Base-by-base conservation (phyloP, 768 basidiomycete species). In the Hortiboletus campestris region DNA sequence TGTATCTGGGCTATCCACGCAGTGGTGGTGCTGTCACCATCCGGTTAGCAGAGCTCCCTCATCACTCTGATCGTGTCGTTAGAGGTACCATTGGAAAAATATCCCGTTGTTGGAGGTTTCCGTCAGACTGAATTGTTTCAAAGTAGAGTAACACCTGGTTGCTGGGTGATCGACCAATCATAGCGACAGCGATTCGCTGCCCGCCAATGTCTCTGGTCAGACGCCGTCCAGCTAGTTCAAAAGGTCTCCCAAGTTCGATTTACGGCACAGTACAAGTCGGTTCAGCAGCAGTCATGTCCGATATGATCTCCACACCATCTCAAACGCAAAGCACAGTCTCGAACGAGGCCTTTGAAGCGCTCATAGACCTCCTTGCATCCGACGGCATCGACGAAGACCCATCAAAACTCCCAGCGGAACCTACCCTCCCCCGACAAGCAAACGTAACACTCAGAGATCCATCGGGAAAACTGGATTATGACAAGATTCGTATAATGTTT, bases 381-480 rank as follows among this genome's bases (percentile, higher is more conserved):
- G 71, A 71, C 44, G 68, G 67, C 20, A 29, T 58, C 16, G 60
- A 68, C 39, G 52, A 65, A 35, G 10, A 43, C 31, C 38, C 55
- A 1, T 38, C 53, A 17, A 34, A 34, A 14, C 22, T 19, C 22
- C 28, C 50, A 9, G 42, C 25, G 5, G 20, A 40, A 17, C 44
- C 20, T 12, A n/a, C 49, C 20, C 51, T 42, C 25, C 16, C 46
- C 22, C 59, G n/a, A n/a, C n/a, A 56, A 19, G 31, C 53, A 4
- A 52, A 56, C 44, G 1, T 39, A 40, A 36, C 56, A 6, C 45
- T 72, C 46, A 55, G 71, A 49, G 71, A 70, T 40, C 16, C 55
- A 4, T 66, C 68, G 1, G 69, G 71, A 28, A 72, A 57, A 61
- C 59, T 71, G 13, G 71, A 72, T 25, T 72, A 60, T 54, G 63